Percentiles rank a stretch among this genome's conserved stretches.
Evolutionary conservation across 2,329 filamentous ascomycete genomes (phyloP).

Genomic region (Trichophyton benhamiae): DNA sequence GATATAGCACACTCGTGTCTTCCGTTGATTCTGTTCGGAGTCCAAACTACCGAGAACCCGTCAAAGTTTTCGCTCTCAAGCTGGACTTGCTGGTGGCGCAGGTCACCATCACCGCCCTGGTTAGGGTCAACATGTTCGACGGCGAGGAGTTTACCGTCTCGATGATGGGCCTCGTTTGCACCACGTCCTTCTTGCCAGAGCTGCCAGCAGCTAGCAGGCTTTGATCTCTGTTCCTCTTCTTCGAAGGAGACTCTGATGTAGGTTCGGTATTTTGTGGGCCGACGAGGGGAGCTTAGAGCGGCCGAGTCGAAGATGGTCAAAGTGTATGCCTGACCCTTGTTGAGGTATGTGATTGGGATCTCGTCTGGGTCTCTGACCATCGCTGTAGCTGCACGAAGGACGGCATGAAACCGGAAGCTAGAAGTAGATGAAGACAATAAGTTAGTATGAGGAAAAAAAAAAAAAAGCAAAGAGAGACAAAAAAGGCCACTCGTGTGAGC

Average conservation of each 20-base stretch:
- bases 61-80: constrained; percentile 75
- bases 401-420: constrained; percentile 61
- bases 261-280: constrained; percentile 66
- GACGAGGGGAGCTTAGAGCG: constrained; percentile 42
- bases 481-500: neutral
- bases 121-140: constrained; percentile 73
- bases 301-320: constrained; percentile 70
- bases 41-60: constrained; percentile 86
- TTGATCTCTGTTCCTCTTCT: constrained; percentile 80
- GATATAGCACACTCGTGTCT: constrained; percentile 68
- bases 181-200: constrained; percentile 93
- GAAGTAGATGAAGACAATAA: neutral
- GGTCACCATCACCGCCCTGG: constrained; percentile 42
- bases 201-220: constrained; percentile 74
- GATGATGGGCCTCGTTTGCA: constrained; percentile 88
- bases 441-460: constrained; percentile 13
- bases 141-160: constrained; percentile 77
- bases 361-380: constrained; percentile 73
- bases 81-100: constrained; percentile 57
- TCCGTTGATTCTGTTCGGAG: constrained; percentile 52
- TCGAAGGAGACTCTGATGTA: constrained; percentile 95
- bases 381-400: constrained; percentile 83
- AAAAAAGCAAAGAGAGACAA: neutral
- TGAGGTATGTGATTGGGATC: constrained; percentile 94
- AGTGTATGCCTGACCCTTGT: constrained; percentile 92